A percentile compares a stretch with the other conserved stretches of the same genome.
phyloP scores from a whole-genome alignment of 495 filamentous ascomycete genomes.

The Hyaloscypha hepaticicola region DNA sequence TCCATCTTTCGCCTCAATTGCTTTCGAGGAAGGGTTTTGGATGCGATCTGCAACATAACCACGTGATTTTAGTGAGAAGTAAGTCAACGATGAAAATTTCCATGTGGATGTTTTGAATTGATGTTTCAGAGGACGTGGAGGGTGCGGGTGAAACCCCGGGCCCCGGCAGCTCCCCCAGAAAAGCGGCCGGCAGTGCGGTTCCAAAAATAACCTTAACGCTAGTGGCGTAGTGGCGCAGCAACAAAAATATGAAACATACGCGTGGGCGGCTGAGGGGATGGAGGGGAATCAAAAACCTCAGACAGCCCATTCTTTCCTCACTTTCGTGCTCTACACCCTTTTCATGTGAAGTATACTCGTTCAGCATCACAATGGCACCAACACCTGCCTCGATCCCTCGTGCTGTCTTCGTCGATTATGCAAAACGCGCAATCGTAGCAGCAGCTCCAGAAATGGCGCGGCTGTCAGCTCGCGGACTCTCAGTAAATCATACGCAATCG shows the following conservation, averaged over 20 bases:
- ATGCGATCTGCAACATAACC: too few species aligned
- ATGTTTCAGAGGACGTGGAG: too few species aligned
- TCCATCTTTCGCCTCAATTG: too few species aligned
- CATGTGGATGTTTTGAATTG: too few species aligned
- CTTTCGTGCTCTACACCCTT: background rate
- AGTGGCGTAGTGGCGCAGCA: background rate
- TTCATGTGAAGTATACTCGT: background rate
- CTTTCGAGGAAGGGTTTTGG: too few species aligned
- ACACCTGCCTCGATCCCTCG: background rate
- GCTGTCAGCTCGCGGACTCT: slow-evolving; percentile 50
- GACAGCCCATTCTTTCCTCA: background rate
- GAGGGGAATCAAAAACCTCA: background rate
- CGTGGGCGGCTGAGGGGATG: background rate
- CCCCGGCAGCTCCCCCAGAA: background rate
- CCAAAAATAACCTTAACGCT: background rate
- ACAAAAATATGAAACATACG: background rate
- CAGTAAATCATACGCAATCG: slow-evolving; percentile 68
- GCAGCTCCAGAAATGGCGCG: slow-evolving; percentile 33
- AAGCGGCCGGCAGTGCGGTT: background rate
- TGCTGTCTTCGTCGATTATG: background rate
- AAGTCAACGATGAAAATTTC: too few species aligned
- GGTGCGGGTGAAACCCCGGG: background rate
- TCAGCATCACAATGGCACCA: background rate
- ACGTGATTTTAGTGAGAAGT: too few species aligned
- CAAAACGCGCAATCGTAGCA: slow-evolving; percentile 23